Evolutionary conservation across 371 early-diverging fungal genomes (phyloP).

Genomic region (Fennellomyces sp.): DNA sequence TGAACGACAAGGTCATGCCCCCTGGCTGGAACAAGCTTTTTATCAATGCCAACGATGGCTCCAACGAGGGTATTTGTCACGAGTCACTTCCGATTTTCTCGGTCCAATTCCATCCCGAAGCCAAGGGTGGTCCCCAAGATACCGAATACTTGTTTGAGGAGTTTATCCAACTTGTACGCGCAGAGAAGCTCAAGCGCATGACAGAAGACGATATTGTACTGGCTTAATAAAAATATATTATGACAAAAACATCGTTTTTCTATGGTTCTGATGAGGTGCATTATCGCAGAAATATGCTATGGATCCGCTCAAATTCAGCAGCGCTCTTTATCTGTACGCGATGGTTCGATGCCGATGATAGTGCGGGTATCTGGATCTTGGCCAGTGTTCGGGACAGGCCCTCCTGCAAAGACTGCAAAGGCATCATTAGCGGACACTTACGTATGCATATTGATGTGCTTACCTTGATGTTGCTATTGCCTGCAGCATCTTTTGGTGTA

Average conservation of each 20-base stretch:
- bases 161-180: conserved; percentile 39
- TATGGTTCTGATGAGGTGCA: not conserved
- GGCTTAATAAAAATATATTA: not conserved
- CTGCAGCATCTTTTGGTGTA: not conserved
- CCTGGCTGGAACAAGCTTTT: conserved; percentile 83
- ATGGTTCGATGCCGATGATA: conserved; percentile 13
- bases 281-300: conserved; percentile 37
- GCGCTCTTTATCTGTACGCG: conserved; percentile 32
- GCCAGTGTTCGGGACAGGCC: conserved; percentile 13
- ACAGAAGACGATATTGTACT: not conserved
- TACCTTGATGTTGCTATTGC: not conserved
- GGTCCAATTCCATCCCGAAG: conserved; percentile 98
- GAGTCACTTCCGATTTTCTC: conserved; percentile 69
- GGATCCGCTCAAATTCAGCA: conserved; percentile 40
- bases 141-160: conserved; percentile 87
- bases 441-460: not conserved
- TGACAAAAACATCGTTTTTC: not conserved
- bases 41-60: conserved; percentile 93
- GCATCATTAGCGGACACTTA: not conserved
- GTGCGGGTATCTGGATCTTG: conserved; percentile 23
- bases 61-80: conserved; percentile 93
- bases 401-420: not conserved
- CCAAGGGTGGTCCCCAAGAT: conserved; percentile 94
- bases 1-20: conserved; percentile 71
- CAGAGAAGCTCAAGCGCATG: conserved; percentile 10